Base-by-base conservation (phyloP, 495 filamentous ascomycete genomes). In the Hypoxylon rickii region DNA sequence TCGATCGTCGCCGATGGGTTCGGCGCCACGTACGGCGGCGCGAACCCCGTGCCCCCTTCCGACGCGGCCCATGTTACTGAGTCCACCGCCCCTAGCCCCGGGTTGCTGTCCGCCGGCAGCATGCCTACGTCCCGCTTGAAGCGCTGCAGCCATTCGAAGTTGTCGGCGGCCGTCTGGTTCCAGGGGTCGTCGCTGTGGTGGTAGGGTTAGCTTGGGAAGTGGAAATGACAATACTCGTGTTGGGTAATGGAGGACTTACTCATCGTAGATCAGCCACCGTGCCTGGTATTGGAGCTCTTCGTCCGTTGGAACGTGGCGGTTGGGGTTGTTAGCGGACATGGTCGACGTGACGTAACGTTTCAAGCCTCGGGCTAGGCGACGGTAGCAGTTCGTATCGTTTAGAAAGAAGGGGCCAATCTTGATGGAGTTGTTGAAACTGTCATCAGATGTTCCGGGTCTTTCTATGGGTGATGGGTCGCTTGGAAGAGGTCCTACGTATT, bases 101-200 rank as follows among this genome's bases (percentile, higher is more conserved):
- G 78, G 0, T 77, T 71, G 7, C 65, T 63, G 3, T 72, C 57
- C 17, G 71, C 58, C 0, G 75, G 70, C 2, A 79, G 68, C 40
- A 89, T 73, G 7, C 85, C 84, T 31, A 74, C 75, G 55, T 85
- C 80, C 3, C 83, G 82, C 66, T 89, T 89, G 64, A 89, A 80
- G 31, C 86, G 73, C 51, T 80, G 79, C 1, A 90, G 76, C 87
- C 87, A 90, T 37, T 87, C 77, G 15, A 79, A 76, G 54, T 90
- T 88, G 66, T 90, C 86, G 31, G 86, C 86, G 10, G 85, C 83
- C 0, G 87, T 90, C 69, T 87, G 84, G 65, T 89, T 89, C 85
- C 85, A 89, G 3, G 83, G 79, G 63, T 89, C 87, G 63, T 86
- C 83, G 51, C 77, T 79, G 20, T 41, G 55, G 16, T 11, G 58